These are phyloP conservation scores for Aspergillus cristatus DNA, from an alignment of 495 filamentous ascomycete species.

Conservation along the genomic window DNA sequence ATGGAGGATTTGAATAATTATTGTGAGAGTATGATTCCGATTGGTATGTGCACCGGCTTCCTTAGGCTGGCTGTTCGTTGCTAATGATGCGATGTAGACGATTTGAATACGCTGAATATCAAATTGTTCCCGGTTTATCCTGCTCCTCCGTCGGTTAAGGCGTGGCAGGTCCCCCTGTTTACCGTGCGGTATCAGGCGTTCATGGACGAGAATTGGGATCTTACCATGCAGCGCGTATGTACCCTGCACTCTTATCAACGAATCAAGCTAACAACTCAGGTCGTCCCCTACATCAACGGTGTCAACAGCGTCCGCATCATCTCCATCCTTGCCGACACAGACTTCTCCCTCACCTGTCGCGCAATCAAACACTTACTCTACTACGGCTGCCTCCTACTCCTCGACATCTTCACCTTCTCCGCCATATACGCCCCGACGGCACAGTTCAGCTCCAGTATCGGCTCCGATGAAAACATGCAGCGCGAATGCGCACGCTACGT, in stretches of 20 bases:
- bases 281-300: conserved; percentile 81
- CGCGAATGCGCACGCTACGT: conserved; percentile 84
- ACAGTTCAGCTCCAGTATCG: conserved; percentile 64
- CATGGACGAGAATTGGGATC: conserved; percentile 82
- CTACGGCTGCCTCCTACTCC: conserved; percentile 76
- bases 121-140: conserved; percentile 84
- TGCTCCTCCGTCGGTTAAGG: conserved; percentile 63
- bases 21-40: conserved; percentile 94
- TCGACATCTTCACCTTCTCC: conserved; percentile 89
- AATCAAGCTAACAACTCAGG: conserved; percentile 15
- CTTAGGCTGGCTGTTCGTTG: too few species aligned
- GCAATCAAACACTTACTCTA: conserved; percentile 82
- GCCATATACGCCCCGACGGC: conserved; percentile 81
- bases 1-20: conserved; percentile 96
- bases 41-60: conserved; percentile 49
- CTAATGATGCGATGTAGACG: conserved; percentile 44
- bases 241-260: background rate
- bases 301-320: conserved; percentile 81
- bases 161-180: conserved; percentile 85
- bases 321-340: conserved; percentile 71
- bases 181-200: conserved; percentile 68
- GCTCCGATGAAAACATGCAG: conserved; percentile 57
- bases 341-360: conserved; percentile 71
- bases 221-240: conserved; percentile 66
- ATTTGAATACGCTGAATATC: conserved; percentile 91